Evolutionary conservation across 2,329 filamentous ascomycete species (phyloP), one percentile per base, ranked within the genome.

Genomic region (Diplodia corticola): DNA sequence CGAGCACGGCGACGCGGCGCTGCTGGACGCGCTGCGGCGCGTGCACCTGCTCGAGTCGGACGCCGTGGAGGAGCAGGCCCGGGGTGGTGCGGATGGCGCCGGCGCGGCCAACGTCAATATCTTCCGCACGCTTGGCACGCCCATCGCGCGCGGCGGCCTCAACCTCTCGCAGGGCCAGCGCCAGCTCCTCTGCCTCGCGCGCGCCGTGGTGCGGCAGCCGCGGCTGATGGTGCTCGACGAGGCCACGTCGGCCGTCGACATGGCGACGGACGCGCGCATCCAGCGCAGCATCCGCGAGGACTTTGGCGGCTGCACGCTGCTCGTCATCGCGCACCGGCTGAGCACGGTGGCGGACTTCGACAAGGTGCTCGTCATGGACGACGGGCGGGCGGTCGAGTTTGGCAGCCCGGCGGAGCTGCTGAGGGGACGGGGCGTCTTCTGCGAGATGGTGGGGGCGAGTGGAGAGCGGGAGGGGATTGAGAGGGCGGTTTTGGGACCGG

Each of bases 151-250:
- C n/a, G 61, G 57, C 22, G 70, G 70, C 6, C 40, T 59, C 20
- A 71, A 71, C 64, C 67, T 71, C 26, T 69, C 67, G 2, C 69
- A 70, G 60, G 70, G 70, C 48, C 69, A 71, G 59, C 68, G 69
- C 20, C 70, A 71, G 54, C 69, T 71, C 13, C 69, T 72, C 65
- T 69, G 69, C 66, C 67, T 72, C 5, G 70, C 70, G 3, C 69
- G 70, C 46, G 70, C 70, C 59, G 68, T 72, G 37, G 54, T 71
- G 10, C 57, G 68, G 6, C 84, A 88, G 0, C 90, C 91, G 3
- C 89, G 90, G 73, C 87, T 94, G 70, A 90, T 94, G 85, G 87
- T 93, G 1, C 84, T 93, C 1, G 91, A 94, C 74, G 91, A 93
- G 78, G 91, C 91, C 0, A 94, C 91, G 0, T 89, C 86, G 3